A percentile compares a stretch with the other conserved stretches of the same genome.
phyloP scores from a whole-genome alignment of 2,329 filamentous ascomycete species.

The Colletotrichum trifolii region DNA sequence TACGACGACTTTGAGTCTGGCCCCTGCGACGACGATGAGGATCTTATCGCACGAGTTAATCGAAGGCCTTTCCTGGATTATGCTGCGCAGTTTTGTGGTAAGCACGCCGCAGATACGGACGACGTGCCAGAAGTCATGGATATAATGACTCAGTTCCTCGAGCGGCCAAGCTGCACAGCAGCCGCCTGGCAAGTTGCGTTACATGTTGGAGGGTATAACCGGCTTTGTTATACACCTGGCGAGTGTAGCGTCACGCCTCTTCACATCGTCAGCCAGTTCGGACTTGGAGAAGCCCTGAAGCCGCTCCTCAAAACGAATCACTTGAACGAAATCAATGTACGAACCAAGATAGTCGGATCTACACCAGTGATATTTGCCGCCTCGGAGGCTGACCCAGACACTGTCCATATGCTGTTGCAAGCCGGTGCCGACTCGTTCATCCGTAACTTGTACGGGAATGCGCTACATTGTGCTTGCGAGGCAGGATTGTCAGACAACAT shows the following conservation, averaged over 20 bases:
- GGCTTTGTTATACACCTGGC: background rate
- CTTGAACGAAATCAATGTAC: background rate
- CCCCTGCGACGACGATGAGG: background rate
- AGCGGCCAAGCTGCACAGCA: background rate
- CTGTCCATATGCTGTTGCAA: background rate
- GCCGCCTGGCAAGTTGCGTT: background rate
- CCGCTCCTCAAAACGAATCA: background rate
- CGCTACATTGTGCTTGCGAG: background rate
- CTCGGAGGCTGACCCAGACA: background rate
- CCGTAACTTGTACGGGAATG: background rate
- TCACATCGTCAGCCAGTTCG: background rate
- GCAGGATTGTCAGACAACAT: background rate
- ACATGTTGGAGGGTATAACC: background rate
- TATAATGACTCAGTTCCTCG: background rate
- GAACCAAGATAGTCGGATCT: background rate
- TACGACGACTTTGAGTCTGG: background rate
- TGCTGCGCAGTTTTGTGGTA: constrained; percentile 1
- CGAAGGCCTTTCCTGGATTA: background rate
- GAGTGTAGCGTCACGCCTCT: background rate
- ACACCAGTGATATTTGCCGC: background rate
- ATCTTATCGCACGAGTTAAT: background rate
- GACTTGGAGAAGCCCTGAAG: background rate
- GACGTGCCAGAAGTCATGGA: background rate
- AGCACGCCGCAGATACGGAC: background rate
- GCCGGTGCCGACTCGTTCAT: background rate